A percentile compares a stretch with the other conserved stretches of the same genome.
Evolutionary conservation across 108 stramenopile species (phyloP).

Genomic region (Cyclotella sp.): DNA sequence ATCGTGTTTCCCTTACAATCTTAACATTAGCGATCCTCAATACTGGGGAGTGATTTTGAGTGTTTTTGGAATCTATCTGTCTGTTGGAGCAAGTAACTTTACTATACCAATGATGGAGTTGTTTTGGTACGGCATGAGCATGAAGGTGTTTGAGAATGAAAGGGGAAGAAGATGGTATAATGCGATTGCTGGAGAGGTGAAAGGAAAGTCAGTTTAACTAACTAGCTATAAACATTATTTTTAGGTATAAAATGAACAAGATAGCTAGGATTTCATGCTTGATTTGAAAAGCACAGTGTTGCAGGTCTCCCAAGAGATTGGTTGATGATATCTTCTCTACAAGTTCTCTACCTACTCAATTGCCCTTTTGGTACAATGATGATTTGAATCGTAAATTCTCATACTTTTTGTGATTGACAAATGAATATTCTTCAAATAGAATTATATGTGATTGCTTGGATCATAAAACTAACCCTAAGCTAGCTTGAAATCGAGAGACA

Average conservation of each 20-base stretch:
- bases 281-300: too few relatives aligned
- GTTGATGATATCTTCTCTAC: too few relatives aligned
- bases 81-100: slow-evolving; percentile 33
- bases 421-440: too few relatives aligned
- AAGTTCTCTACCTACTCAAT: too few relatives aligned
- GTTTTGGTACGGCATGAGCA: slow-evolving; percentile 49
- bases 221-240: not conserved
- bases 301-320: too few relatives aligned
- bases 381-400: too few relatives aligned
- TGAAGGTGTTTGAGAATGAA: slow-evolving; percentile 53
- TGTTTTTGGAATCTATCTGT: slow-evolving; percentile 52
- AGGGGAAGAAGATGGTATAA: slow-evolving; percentile 34
- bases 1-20: slow-evolving; percentile 58
- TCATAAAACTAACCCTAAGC: too few relatives aligned
- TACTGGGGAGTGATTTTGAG: slow-evolving; percentile 59
- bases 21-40: slow-evolving; percentile 54
- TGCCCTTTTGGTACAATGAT: too few relatives aligned
- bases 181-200: slow-evolving; percentile 14
- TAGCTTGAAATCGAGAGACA: too few relatives aligned
- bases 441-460: too few relatives aligned
- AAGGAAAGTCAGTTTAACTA: not conserved
- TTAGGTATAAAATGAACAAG: not conserved
- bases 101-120: slow-evolving; percentile 46
- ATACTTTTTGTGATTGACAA: too few relatives aligned
- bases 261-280: too few relatives aligned